Conservation (phyloP, 1,139 yeast genomes). For the Blastobotrys aristatus region DNA sequence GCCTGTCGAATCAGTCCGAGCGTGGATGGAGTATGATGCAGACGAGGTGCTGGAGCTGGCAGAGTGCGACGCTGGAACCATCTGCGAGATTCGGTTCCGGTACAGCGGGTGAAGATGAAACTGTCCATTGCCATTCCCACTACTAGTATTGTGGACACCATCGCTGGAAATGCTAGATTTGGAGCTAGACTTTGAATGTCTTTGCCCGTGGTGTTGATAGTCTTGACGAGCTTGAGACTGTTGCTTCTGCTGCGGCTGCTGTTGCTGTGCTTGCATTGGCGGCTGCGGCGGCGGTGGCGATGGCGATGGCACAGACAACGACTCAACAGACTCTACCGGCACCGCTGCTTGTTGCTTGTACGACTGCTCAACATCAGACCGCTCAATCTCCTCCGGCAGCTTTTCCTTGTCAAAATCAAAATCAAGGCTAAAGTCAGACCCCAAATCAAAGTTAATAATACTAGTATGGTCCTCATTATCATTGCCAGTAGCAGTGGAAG, state of each 20-base stretch:
- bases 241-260: not conserved
- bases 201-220: not conserved
- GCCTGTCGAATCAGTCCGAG: conserved; percentile 5
- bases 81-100: conserved; percentile 21
- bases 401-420: conserved; percentile 16
- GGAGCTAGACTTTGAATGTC: conserved; percentile 8
- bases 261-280: not conserved
- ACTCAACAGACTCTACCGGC: conserved; percentile 7
- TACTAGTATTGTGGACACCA: not conserved
- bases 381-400: conserved; percentile 9
- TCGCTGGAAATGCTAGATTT: conserved; percentile 2
- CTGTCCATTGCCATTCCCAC: not conserved
- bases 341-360: conserved; percentile 11
- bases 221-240: conserved; percentile 1
- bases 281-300: not conserved
- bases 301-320: not conserved
- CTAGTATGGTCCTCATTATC: not conserved
- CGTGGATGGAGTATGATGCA: conserved; percentile 15
- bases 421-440: conserved; percentile 16
- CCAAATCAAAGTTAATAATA: conserved; percentile 18
- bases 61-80: conserved; percentile 14
- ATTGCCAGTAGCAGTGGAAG: not conserved
- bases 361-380: conserved; percentile 9
- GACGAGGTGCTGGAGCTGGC: conserved; percentile 17
- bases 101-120: conserved; percentile 22